Evolutionary conservation across 495 filamentous ascomycete species (phyloP).

Genomic region (Hypoxylon fuscum): DNA sequence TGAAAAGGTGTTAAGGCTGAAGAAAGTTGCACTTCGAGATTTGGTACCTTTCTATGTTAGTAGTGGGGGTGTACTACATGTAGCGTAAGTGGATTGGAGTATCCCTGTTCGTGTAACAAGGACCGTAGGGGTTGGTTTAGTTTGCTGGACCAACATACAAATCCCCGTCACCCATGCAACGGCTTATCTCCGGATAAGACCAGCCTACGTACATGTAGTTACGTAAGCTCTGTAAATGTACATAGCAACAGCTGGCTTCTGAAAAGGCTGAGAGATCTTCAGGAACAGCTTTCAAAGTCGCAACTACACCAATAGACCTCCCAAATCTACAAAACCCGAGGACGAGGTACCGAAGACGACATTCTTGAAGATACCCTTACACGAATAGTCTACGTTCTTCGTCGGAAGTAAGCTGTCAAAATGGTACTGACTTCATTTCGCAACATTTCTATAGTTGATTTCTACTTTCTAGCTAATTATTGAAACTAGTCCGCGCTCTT

Average conservation of each 20-base stretch:
- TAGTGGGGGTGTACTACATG: conserved; percentile 20
- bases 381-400: too few relatives aligned
- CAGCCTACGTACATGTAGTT: conserved; percentile 9
- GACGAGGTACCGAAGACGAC: neutral
- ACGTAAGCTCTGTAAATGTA: conserved; percentile 28
- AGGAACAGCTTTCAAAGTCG: neutral
- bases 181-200: conserved; percentile 25
- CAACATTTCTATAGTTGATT: neutral
- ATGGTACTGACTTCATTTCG: conserved; percentile 16
- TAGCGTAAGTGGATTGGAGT: conserved; percentile 1
- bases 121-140: too few relatives aligned
- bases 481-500: conserved; percentile 84
- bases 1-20: conserved; percentile 28
- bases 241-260: conserved; percentile 33
- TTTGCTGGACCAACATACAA: too few relatives aligned
- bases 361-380: too few relatives aligned
- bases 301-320: neutral
- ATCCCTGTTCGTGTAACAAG: conserved; percentile 13
- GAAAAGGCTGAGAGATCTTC: conserved; percentile 19
- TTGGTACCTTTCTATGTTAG: too few relatives aligned
- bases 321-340: neutral
- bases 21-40: neutral
- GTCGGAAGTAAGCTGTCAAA: neutral
- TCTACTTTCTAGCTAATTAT: conserved; percentile 39
- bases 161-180: conserved; percentile 13